Evolutionary conservation across 2,329 filamentous ascomycete species (phyloP).

Genomic region (Didymella sp.): DNA sequence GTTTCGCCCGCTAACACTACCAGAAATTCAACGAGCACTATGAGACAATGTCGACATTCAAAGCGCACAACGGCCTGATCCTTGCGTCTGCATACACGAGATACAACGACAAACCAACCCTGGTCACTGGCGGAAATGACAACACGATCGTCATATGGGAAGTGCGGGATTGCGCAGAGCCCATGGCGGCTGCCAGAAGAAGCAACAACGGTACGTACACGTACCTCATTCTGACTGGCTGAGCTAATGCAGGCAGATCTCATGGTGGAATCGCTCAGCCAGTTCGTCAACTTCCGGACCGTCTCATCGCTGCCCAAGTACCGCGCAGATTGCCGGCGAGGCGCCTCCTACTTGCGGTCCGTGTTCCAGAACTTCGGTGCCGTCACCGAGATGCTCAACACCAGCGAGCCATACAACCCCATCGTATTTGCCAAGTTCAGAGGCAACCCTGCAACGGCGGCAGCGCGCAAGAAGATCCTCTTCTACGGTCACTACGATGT

Average conservation of each 20-base stretch:
- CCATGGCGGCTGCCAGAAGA: constrained; percentile 54
- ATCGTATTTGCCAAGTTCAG: constrained; percentile 92
- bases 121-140: constrained; percentile 93
- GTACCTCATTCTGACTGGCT: constrained; percentile 7
- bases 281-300: constrained; percentile 91
- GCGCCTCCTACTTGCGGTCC: constrained; percentile 86
- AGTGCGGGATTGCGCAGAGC: constrained; percentile 63
- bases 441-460: constrained; percentile 71
- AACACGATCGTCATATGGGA: constrained; percentile 90
- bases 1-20: background rate
- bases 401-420: constrained; percentile 79
- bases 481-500: constrained; percentile 99
- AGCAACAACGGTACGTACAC: constrained; percentile 62
- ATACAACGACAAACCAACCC: constrained; percentile 76
- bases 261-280: constrained; percentile 69
- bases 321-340: constrained; percentile 88
- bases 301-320: constrained; percentile 87
- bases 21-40: constrained; percentile 82
- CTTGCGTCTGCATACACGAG: constrained; percentile 80
- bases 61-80: constrained; percentile 85
- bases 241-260: constrained; percentile 57
- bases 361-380: constrained; percentile 93
- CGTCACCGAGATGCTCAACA: constrained; percentile 81
- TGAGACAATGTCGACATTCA: constrained; percentile 77
- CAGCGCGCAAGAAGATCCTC: constrained; percentile 80